Conservation (phyloP, 2,329 filamentous ascomycete species). For the Curvularia hawaiiensis region DNA sequence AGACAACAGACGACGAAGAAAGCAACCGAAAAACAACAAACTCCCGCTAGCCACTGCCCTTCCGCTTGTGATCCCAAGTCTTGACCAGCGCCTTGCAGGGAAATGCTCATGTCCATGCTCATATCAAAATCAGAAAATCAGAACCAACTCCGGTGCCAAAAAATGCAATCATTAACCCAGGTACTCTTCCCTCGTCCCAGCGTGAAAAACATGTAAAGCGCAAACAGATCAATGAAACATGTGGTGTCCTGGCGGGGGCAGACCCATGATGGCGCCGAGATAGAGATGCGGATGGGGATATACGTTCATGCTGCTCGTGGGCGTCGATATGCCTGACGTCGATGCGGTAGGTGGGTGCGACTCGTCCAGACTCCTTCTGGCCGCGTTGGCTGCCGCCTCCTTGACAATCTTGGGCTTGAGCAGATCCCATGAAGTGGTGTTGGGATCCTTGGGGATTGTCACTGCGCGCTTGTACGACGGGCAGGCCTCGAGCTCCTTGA, state of each 20-base stretch:
- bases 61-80: conserved; percentile 8
- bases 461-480: conserved; percentile 47
- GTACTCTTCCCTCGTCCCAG: conserved; percentile 6
- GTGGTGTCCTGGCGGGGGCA: conserved; percentile 10
- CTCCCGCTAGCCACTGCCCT: conserved; percentile 6
- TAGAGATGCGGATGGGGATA: conserved; percentile 20
- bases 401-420: conserved; percentile 46
- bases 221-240: conserved; percentile 18
- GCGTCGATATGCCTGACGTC: conserved; percentile 29
- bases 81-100: conserved; percentile 18
- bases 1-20: neutral
- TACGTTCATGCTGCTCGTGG: conserved; percentile 18
- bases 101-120: conserved; percentile 14
- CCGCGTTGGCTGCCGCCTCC: conserved; percentile 33
- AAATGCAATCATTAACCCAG: conserved; percentile 20
- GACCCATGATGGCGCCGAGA: conserved; percentile 14
- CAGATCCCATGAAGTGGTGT: conserved; percentile 43
- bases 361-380: conserved; percentile 15
- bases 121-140: conserved; percentile 2
- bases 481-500: conserved; percentile 45
- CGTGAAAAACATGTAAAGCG: conserved; percentile 9
- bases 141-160: conserved; percentile 15
- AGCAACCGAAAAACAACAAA: conserved; percentile 3
- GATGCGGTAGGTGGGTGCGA: conserved; percentile 20
- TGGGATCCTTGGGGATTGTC: conserved; percentile 47